A percentile compares a stretch with the other conserved stretches of the same genome.
Conservation (phyloP, 306 rosid species). For the Prunus campanulata region DNA sequence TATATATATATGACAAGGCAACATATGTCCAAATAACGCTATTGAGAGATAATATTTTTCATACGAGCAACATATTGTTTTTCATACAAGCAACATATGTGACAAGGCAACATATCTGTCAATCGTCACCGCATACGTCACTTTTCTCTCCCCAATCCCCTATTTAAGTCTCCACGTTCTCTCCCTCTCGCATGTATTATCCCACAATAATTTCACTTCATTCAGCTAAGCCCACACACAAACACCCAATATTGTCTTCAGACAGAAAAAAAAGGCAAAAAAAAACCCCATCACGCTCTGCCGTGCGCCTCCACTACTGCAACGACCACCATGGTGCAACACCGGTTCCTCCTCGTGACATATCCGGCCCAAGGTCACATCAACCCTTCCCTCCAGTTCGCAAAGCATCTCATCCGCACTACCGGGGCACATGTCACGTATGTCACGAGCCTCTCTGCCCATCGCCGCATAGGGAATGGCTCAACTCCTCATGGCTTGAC, state of each 20-base stretch:
- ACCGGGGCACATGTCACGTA: slow-evolving; percentile 28
- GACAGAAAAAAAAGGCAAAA: no score
- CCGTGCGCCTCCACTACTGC: not conserved
- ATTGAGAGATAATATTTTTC: no score
- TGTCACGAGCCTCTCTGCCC: slow-evolving; percentile 11
- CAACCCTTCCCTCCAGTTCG: slow-evolving; percentile 32
- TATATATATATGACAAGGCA: no score
- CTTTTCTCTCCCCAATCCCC: not conserved
- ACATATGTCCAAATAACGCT: no score
- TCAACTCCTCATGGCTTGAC: slow-evolving; percentile 8
- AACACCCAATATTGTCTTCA: no score
- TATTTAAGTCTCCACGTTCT: not conserved
- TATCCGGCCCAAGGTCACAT: slow-evolving; percentile 38
- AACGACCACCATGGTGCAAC: slow-evolving; percentile 9
- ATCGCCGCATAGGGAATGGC: slow-evolving; percentile 17
- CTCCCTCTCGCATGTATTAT: not conserved
- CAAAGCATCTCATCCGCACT: not conserved
- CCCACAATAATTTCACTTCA: not conserved
- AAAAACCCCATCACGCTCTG: not conserved
- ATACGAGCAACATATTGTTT: no score
- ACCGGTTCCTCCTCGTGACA: slow-evolving; percentile 16
- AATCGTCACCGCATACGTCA: slow-evolving; percentile 34
- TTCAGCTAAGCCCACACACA: not conserved
- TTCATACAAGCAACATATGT: no score
- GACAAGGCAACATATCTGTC: no score